These are phyloP conservation scores for Heracleum sosnowskyi DNA, from an alignment of 129 eudicot genomes.

Conservation along the genomic window DNA sequence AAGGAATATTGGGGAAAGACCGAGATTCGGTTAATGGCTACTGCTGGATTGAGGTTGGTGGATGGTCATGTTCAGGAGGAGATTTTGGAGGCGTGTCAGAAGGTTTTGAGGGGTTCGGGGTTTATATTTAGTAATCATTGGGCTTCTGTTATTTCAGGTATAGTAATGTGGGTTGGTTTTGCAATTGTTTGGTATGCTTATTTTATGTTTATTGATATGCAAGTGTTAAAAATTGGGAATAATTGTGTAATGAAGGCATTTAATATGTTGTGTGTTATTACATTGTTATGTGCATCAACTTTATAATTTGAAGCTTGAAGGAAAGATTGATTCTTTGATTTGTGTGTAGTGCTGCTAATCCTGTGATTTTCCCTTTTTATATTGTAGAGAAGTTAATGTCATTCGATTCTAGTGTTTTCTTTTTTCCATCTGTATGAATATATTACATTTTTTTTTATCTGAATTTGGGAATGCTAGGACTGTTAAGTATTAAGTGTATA, in stretches of 20 bases:
- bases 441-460: neutral
- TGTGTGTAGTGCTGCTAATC: neutral
- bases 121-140: slow-evolving; percentile 61
- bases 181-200: neutral
- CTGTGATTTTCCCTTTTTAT: neutral
- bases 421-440: neutral
- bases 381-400: neutral
- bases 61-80: slow-evolving; percentile 42
- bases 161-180: slow-evolving; percentile 15
- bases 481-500: neutral
- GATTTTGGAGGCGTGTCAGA: slow-evolving; percentile 64
- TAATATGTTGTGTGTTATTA: neutral
- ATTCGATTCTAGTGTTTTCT: neutral
- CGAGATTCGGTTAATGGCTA: slow-evolving; percentile 77
- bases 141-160: slow-evolving; percentile 92
- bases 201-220: neutral
- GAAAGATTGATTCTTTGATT: neutral
- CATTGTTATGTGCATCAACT: neutral
- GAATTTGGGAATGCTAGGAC: neutral
- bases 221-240: neutral
- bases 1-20: slow-evolving; percentile 51
- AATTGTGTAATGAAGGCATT: neutral
- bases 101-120: slow-evolving; percentile 56
- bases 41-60: slow-evolving; percentile 85
- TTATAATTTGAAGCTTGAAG: neutral